These are phyloP conservation scores for Eucalyptus cladocalyx DNA, from an alignment of 345 rosid species.

Conservation along the genomic window DNA sequence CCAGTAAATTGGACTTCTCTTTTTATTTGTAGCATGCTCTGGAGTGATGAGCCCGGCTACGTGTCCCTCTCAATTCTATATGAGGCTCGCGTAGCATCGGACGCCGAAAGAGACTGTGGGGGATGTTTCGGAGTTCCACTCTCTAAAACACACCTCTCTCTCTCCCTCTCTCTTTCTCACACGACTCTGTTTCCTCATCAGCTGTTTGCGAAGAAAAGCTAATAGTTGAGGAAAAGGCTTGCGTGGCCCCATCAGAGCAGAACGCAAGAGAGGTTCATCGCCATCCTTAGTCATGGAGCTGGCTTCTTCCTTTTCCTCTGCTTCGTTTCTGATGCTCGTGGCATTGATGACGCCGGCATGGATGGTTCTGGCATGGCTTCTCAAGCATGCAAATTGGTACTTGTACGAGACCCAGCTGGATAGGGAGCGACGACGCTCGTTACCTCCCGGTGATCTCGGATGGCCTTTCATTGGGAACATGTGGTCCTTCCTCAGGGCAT, in stretches of 20 bases:
- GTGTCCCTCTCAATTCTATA: background rate
- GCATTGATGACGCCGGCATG: constrained; percentile 17
- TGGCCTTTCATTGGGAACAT: constrained; percentile 88
- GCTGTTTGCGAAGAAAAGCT: background rate
- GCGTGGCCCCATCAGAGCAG: background rate
- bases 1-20: background rate
- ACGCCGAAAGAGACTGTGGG: background rate
- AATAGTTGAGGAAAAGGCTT: background rate
- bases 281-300: background rate
- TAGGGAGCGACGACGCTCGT: constrained; percentile 11
- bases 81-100: background rate
- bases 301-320: background rate
- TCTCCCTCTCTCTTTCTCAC: background rate
- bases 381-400: constrained; percentile 41
- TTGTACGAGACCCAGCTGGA: constrained; percentile 48
- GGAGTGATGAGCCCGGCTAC: background rate
- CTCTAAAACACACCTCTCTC: background rate
- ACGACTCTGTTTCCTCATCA: background rate
- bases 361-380: constrained; percentile 30
- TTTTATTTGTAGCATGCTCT: background rate
- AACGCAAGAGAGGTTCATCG: background rate
- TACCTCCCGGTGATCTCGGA: constrained; percentile 84
- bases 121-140: background rate
- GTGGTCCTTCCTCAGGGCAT: constrained; percentile 79
- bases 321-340: background rate